Conservation (phyloP, 495 filamentous ascomycete genomes). For the Neohortaea acidophila region DNA sequence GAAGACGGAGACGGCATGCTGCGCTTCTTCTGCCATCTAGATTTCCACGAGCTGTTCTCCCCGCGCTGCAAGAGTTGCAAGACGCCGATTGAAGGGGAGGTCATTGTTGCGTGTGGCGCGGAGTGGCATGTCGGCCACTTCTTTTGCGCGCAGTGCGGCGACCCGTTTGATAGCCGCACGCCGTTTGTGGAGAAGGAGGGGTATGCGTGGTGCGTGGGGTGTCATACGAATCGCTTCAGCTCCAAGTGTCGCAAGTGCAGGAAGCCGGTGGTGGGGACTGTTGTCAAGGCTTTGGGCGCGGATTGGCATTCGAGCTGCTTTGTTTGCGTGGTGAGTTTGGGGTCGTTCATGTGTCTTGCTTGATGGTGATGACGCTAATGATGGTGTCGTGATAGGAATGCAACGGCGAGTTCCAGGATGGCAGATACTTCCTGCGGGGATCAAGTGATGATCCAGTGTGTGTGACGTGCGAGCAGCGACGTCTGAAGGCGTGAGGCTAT, state of each 20-base stretch:
- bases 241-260: slow-evolving; percentile 77
- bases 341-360: not conserved
- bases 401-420: slow-evolving; percentile 44
- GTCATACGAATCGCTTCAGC: slow-evolving; percentile 79
- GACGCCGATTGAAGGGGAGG: slow-evolving; percentile 95
- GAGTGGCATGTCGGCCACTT: slow-evolving; percentile 98
- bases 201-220: slow-evolving; percentile 94
- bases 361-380: not conserved
- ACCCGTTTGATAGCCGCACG: slow-evolving; percentile 69
- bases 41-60: slow-evolving; percentile 90
- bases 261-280: slow-evolving; percentile 70
- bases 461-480: slow-evolving; percentile 47
- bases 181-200: slow-evolving; percentile 96
- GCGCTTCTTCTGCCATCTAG: slow-evolving; percentile 92
- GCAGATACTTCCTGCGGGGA: slow-evolving; percentile 48
- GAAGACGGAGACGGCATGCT: slow-evolving; percentile 52
- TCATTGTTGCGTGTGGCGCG: slow-evolving; percentile 78
- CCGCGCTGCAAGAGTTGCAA: slow-evolving; percentile 92
- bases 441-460: slow-evolving; percentile 45
- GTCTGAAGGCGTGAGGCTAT: slow-evolving; percentile 38
- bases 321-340: slow-evolving; percentile 44
- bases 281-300: slow-evolving; percentile 68
- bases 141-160: slow-evolving; percentile 97
- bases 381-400: slow-evolving; percentile 36
- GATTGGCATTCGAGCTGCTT: slow-evolving; percentile 96